These are phyloP conservation scores for Colletotrichum higginsianum DNA, from an alignment of 2,329 filamentous ascomycete genomes.

Conservation along the genomic window DNA sequence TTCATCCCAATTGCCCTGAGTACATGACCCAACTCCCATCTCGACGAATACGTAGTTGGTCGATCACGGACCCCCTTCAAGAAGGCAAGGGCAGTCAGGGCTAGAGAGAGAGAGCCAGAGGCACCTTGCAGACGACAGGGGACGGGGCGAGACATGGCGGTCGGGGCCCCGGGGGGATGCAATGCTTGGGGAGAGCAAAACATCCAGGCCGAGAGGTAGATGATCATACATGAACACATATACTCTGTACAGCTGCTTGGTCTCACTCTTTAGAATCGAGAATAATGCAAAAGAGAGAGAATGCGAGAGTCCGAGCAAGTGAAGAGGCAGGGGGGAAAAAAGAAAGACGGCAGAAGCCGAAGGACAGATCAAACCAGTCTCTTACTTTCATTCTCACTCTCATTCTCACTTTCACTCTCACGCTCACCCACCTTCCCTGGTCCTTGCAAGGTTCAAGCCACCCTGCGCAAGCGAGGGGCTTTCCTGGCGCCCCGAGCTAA, in stretches of 20 bases:
- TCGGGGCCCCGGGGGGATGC: conserved; percentile 33
- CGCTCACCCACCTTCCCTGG: neutral
- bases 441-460: conserved; percentile 42
- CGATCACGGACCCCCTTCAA: conserved; percentile 43
- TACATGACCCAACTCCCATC: conserved; percentile 26
- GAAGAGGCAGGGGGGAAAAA: neutral
- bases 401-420: no score
- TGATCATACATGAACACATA: conserved; percentile 5
- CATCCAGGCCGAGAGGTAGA: conserved; percentile 22
- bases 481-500: conserved; percentile 42
- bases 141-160: conserved; percentile 36
- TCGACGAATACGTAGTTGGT: conserved; percentile 14
- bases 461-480: conserved; percentile 43
- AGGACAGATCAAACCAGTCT: conserved; percentile 4
- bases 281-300: conserved; percentile 6
- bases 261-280: no score
- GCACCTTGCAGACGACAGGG: conserved; percentile 37
- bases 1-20: conserved; percentile 14
- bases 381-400: neutral
- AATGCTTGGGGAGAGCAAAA: conserved; percentile 37
- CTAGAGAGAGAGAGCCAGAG: conserved; percentile 27
- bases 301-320: neutral
- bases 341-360: conserved; percentile 19
- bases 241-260: no score
- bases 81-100: conserved; percentile 21